These are phyloP conservation scores for Artomyces pyxidatus DNA, from an alignment of 768 basidiomycete species.

Conservation along the genomic window DNA sequence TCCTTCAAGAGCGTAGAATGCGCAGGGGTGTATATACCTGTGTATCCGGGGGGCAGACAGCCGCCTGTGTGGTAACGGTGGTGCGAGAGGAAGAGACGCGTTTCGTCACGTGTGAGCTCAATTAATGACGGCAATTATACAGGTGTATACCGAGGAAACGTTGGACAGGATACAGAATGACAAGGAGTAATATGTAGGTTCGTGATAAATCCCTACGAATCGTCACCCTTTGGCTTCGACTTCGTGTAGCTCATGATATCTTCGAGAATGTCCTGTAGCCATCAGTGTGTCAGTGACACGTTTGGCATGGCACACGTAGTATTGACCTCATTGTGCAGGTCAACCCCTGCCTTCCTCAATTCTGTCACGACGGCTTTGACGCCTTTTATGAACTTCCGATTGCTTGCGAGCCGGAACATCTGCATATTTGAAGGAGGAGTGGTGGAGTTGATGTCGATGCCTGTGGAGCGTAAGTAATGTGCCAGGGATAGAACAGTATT, in stretches of 20 bases:
- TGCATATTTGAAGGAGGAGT: constrained; percentile 40
- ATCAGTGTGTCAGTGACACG: background rate
- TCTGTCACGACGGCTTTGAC: constrained; percentile 39
- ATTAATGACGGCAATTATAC: background rate
- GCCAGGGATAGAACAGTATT: too few relatives aligned
- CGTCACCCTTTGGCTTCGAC: background rate
- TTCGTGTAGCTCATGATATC: constrained; percentile 25
- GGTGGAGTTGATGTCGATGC: constrained; percentile 38
- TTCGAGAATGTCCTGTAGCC: constrained; percentile 38
- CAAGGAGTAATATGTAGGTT: background rate
- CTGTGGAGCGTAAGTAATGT: too few relatives aligned
- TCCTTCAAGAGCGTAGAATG: too few relatives aligned
- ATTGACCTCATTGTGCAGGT: constrained; percentile 45
- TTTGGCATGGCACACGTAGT: background rate
- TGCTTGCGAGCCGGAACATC: constrained; percentile 46
- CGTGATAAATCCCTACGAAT: too few relatives aligned
- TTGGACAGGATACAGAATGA: background rate
- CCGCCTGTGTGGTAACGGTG: too few relatives aligned
- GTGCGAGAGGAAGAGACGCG: too few relatives aligned
- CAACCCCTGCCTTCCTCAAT: constrained; percentile 52
- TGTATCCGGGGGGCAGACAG: too few relatives aligned
- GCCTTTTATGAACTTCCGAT: constrained; percentile 43
- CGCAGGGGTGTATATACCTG: too few relatives aligned
- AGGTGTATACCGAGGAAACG: background rate
- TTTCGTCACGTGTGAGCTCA: background rate